Evolutionary conservation across 805 yeast genomes (phyloP).

Genomic region (Yamadazyma ubonensis): DNA sequence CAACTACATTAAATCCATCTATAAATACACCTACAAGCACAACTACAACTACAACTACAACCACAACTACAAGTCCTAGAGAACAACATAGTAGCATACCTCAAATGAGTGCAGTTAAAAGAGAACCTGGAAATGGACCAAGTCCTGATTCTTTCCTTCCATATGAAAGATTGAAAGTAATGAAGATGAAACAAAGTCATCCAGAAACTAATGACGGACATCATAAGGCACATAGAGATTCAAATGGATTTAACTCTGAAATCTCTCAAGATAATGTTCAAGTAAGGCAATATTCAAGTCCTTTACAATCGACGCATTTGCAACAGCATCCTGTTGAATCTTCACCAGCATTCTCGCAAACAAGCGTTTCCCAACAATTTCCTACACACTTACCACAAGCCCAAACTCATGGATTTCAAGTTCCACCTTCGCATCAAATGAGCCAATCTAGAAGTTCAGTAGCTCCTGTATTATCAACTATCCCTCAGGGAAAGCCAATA

Average conservation of each 20-base stretch:
- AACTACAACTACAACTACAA: neutral
- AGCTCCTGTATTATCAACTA: neutral
- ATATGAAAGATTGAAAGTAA: constrained; percentile 24
- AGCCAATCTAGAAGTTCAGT: too few relatives aligned
- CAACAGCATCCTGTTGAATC: too few relatives aligned
- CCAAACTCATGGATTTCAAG: neutral
- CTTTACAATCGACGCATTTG: too few relatives aligned
- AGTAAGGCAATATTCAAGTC: too few relatives aligned
- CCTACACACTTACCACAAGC: neutral
- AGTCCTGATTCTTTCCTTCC: constrained; percentile 23
- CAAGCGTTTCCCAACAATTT: too few relatives aligned
- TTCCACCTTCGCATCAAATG: neutral
- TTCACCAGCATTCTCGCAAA: too few relatives aligned
- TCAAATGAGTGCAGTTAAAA: neutral
- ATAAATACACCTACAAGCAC: neutral
- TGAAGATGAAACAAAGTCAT: constrained; percentile 20
- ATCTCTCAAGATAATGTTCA: too few relatives aligned
- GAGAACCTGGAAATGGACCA: neutral
- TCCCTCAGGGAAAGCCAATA: constrained; percentile 5
- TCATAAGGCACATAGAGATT: constrained; percentile 13
- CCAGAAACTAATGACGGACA: neutral
- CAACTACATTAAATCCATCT: neutral
- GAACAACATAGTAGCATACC: too few relatives aligned
- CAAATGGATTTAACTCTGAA: constrained; percentile 14
- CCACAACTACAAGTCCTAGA: too few relatives aligned